These are phyloP conservation scores for Nakaseomyces kungkrabaensis DNA, from an alignment of 1,139 yeast genomes.

Conservation along the genomic window DNA sequence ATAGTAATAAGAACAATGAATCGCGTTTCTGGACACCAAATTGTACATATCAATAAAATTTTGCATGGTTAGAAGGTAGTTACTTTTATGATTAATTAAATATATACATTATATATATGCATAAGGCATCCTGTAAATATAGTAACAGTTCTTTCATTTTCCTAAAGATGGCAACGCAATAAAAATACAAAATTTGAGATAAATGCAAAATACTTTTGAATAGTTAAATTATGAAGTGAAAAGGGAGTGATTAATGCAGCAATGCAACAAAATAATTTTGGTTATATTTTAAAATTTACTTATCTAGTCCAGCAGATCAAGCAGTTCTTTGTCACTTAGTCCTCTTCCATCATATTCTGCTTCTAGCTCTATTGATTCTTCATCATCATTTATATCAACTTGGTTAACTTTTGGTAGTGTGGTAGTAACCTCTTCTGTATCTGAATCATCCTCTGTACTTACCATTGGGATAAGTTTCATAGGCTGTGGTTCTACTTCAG, in stretches of 20 bases:
- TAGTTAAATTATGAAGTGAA: neutral
- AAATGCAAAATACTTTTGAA: neutral
- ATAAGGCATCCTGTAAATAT: neutral
- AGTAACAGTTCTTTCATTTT: neutral
- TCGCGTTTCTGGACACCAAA: neutral
- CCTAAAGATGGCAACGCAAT: neutral
- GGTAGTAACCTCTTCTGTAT: neutral
- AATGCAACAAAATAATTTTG: neutral
- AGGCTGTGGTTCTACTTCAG: conserved; percentile 4
- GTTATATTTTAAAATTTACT: neutral
- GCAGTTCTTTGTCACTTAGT: conserved; percentile 11
- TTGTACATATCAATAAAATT: neutral
- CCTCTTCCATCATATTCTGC: conserved; percentile 12
- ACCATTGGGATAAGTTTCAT: conserved; percentile 4
- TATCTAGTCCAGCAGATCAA: conserved; percentile 8
- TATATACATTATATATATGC: neutral
- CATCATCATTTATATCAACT: neutral
- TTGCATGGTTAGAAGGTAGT: neutral
- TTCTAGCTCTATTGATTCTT: conserved; percentile 6
- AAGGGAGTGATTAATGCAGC: neutral
- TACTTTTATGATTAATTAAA: too few species aligned
- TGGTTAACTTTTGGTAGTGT: neutral
- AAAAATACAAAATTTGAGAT: too few species aligned
- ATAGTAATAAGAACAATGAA: neutral
- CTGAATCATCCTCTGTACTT: conserved; percentile 4